Conservation (phyloP, 1,284 basidiomycete genomes). For the Thelephora terrestris region DNA sequence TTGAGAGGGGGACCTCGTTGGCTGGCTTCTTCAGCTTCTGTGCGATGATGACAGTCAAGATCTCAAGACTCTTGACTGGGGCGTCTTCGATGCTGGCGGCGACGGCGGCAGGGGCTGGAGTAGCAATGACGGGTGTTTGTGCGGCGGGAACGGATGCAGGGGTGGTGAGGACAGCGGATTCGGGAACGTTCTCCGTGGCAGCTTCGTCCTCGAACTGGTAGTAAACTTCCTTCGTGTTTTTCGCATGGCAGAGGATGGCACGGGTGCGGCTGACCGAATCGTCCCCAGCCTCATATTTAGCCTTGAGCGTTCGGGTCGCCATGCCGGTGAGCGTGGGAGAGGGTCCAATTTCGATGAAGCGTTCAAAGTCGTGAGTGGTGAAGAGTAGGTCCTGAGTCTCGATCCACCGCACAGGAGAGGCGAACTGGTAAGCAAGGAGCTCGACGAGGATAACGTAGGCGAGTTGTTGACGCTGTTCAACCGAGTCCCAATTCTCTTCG, state of each 20-base stretch:
- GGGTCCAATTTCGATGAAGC: constrained; percentile 93
- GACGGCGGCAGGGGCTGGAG: constrained; percentile 41
- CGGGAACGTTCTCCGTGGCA: constrained; percentile 32
- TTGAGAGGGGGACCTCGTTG: constrained; percentile 82
- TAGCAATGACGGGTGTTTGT: constrained; percentile 33
- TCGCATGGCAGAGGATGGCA: constrained; percentile 85
- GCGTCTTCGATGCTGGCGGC: constrained; percentile 78
- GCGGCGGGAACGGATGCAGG: constrained; percentile 34
- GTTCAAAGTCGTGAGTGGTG: constrained; percentile 82
- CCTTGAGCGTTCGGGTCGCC: constrained; percentile 91
- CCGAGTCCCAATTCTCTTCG: constrained; percentile 77
- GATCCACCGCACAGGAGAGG: constrained; percentile 96
- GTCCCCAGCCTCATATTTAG: constrained; percentile 90
- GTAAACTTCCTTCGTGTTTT: constrained; percentile 95
- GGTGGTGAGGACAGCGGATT: constrained; percentile 30
- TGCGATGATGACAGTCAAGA: constrained; percentile 83
- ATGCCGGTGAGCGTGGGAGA: constrained; percentile 95
- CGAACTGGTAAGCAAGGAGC: constrained; percentile 93
- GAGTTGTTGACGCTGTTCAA: constrained; percentile 81
- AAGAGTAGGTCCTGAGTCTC: constrained; percentile 97
- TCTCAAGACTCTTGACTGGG: constrained; percentile 88
- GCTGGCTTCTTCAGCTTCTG: constrained; percentile 97
- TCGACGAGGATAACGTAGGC: constrained; percentile 96
- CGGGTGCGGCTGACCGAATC: constrained; percentile 77
- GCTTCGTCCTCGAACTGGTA: constrained; percentile 95